These are phyloP conservation scores for Suhomyces kilbournensis DNA, from an alignment of 805 yeast species.

Conservation along the genomic window DNA sequence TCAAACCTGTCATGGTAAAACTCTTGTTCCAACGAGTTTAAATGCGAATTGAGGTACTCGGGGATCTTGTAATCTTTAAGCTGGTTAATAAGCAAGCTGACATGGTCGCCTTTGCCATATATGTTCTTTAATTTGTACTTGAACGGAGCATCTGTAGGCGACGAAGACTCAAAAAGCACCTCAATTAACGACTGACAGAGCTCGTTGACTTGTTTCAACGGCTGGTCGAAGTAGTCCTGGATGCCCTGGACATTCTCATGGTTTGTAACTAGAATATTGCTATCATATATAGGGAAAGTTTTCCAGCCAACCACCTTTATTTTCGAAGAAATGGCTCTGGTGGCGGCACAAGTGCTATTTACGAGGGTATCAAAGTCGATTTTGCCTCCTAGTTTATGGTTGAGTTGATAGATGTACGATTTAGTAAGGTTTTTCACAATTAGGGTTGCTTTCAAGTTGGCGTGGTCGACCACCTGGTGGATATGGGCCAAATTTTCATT, in stretches of 20 bases:
- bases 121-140: conserved; percentile 49
- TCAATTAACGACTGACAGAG: conserved; percentile 50
- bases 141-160: conserved; percentile 4
- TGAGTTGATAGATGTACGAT: conserved; percentile 31
- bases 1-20: conserved; percentile 34
- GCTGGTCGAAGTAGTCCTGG: conserved; percentile 42
- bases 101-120: conserved; percentile 57
- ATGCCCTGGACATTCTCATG: conserved; percentile 22
- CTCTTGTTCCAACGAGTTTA: conserved; percentile 36
- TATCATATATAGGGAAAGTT: conserved; percentile 39
- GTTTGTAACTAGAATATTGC: conserved; percentile 24
- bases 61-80: conserved; percentile 34
- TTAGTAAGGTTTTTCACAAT: conserved; percentile 38
- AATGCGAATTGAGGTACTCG: conserved; percentile 33
- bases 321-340: conserved; percentile 25
- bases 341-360: background rate
- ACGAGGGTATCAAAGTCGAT: conserved; percentile 4
- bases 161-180: conserved; percentile 36
- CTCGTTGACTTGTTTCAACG: conserved; percentile 44
- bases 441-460: conserved; percentile 17
- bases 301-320: conserved; percentile 49
- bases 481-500: conserved; percentile 16
- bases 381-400: conserved; percentile 16
- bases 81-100: conserved; percentile 45
- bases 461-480: conserved; percentile 1